phyloP scores from a whole-genome alignment of 2,329 filamentous ascomycete genomes.

The Magnaporthiopsis rhizophila region DNA sequence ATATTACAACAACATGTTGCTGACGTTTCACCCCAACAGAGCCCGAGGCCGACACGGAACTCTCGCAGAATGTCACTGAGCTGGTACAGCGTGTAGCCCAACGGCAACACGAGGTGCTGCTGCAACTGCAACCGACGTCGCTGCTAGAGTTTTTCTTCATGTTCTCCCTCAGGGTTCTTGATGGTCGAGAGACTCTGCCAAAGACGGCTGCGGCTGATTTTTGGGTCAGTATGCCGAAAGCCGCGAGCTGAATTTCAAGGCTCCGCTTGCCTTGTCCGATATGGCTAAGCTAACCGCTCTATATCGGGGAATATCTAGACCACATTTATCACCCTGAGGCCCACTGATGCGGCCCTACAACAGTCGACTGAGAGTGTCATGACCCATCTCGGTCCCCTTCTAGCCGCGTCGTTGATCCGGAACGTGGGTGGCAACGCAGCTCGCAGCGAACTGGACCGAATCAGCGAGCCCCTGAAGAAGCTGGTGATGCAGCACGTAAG shows the following conservation, averaged over 20 bases:
- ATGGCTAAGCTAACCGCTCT: background rate
- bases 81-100: conserved; percentile 58
- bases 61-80: conserved; percentile 67
- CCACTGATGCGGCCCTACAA: conserved; percentile 33
- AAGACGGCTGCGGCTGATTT: conserved; percentile 69
- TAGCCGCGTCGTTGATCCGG: conserved; percentile 51
- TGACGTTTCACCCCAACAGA: conserved; percentile 22
- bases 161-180: conserved; percentile 63
- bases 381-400: conserved; percentile 49
- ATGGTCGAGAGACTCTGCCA: conserved; percentile 64
- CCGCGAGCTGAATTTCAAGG: background rate
- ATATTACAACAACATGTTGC: conserved; percentile 6
- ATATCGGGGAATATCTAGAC: conserved; percentile 28
- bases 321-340: conserved; percentile 41
- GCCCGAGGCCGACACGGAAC: conserved; percentile 58
- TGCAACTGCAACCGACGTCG: conserved; percentile 46
- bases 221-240: conserved; percentile 47
- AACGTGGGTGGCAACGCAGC: conserved; percentile 63
- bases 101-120: conserved; percentile 52
- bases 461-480: conserved; percentile 64
- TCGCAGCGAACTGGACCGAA: conserved; percentile 63
- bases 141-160: conserved; percentile 60
- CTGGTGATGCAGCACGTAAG: conserved; percentile 48
- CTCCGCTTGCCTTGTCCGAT: background rate
- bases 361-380: conserved; percentile 41